Conservation (phyloP, 1,284 basidiomycete genomes). For the Agaricales sp. region DNA sequence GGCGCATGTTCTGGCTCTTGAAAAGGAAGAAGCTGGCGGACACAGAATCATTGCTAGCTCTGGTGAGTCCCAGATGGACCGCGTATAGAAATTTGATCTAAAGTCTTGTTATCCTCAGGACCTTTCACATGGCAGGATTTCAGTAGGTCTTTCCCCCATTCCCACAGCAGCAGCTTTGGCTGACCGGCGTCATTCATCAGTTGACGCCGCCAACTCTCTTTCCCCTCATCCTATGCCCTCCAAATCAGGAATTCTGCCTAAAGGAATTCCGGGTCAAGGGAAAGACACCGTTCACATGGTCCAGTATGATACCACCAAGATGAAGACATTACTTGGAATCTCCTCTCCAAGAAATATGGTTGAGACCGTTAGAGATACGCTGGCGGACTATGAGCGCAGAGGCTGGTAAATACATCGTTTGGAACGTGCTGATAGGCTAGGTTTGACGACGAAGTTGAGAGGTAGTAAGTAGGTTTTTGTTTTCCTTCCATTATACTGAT, state of each 20-base stretch:
- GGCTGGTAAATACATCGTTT: slow-evolving; percentile 24
- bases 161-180: too few relatives aligned
- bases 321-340: slow-evolving; percentile 31
- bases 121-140: slow-evolving; percentile 22
- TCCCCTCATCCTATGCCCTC: slow-evolving; percentile 16
- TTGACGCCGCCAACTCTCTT: slow-evolving; percentile 20
- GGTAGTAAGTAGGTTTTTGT: too few relatives aligned
- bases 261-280: slow-evolving; percentile 21
- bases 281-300: slow-evolving; percentile 18
- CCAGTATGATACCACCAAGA: slow-evolving; percentile 24
- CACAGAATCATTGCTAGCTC: slow-evolving; percentile 43
- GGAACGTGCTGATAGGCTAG: too few relatives aligned
- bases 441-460: too few relatives aligned
- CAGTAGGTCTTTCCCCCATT: slow-evolving; percentile 13
- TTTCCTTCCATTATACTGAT: too few relatives aligned
- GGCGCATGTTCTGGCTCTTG: slow-evolving; percentile 45
- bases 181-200: too few relatives aligned
- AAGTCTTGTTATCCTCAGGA: slow-evolving; percentile 3
- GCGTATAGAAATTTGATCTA: neutral
- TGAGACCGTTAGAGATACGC: slow-evolving; percentile 29
- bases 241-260: slow-evolving; percentile 13
- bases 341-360: slow-evolving; percentile 30
- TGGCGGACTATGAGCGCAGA: slow-evolving; percentile 27
- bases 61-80: slow-evolving; percentile 17
- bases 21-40: slow-evolving; percentile 43